Conservation (phyloP, 106 monocot genomes). For the Amphibolis antarctica region DNA sequence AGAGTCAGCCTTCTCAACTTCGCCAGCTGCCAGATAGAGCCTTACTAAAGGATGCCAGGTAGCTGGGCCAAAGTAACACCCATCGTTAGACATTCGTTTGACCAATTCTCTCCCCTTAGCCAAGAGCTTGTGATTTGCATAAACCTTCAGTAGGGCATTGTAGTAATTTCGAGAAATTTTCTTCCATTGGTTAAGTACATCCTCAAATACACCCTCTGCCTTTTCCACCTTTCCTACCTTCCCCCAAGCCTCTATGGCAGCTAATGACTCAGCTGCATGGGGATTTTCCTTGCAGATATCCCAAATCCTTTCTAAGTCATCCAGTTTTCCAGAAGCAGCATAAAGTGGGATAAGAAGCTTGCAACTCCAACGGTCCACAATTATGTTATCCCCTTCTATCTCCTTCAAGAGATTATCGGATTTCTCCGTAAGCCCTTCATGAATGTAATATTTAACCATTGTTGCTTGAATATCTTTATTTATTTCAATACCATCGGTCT, state of each 20-base stretch:
- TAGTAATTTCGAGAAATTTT: slow-evolving; percentile 44
- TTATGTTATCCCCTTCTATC: slow-evolving; percentile 56
- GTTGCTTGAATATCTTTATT: slow-evolving; percentile 25
- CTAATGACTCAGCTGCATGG: slow-evolving; percentile 28
- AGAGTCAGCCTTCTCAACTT: slow-evolving; percentile 59
- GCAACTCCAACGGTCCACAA: slow-evolving; percentile 19
- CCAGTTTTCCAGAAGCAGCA: slow-evolving; percentile 36
- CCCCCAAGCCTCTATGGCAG: slow-evolving; percentile 74
- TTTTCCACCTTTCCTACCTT: slow-evolving; percentile 43
- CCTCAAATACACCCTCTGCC: slow-evolving; percentile 56
- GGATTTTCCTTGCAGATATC: slow-evolving; percentile 25
- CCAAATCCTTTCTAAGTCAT: slow-evolving; percentile 56
- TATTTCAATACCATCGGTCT: slow-evolving; percentile 44
- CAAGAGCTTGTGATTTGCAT: slow-evolving; percentile 55
- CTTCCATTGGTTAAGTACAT: slow-evolving; percentile 26
- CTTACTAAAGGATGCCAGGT: slow-evolving; percentile 68
- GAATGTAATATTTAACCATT: slow-evolving; percentile 43
- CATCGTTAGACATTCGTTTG: slow-evolving; percentile 44
- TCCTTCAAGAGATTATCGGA: slow-evolving; percentile 45
- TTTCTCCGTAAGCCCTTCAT: slow-evolving; percentile 46
- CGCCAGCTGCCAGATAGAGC: slow-evolving; percentile 49
- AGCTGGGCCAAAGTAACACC: slow-evolving; percentile 33
- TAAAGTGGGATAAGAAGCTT: slow-evolving; percentile 48
- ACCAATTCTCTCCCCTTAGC: slow-evolving; percentile 57
- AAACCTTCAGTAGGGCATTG: slow-evolving; percentile 49